Conservation (phyloP, 2,329 filamentous ascomycete species). For the Colletotrichum orchidophilum region DNA sequence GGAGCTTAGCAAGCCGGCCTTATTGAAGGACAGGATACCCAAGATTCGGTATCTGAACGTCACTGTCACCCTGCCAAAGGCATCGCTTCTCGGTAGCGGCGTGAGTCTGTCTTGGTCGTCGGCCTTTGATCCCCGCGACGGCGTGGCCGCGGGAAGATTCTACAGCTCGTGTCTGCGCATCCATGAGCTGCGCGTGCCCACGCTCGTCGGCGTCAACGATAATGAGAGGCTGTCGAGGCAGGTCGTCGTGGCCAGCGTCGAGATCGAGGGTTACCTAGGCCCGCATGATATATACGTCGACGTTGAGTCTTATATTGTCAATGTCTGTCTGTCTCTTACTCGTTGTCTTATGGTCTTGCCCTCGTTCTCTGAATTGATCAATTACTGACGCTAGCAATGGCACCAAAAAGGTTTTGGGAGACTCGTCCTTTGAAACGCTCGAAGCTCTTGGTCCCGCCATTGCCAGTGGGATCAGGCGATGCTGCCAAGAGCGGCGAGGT, state of each 20-base stretch:
- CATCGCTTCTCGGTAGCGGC: constrained; percentile 70
- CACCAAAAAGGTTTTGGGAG: constrained; percentile 57
- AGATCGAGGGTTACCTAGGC: constrained; percentile 62
- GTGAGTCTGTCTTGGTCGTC: constrained; percentile 53
- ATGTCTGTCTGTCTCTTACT: constrained; percentile 49
- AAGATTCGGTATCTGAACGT: constrained; percentile 59
- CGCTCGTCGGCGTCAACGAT: constrained; percentile 76
- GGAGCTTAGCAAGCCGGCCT: neutral
- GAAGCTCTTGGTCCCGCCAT: constrained; percentile 66
- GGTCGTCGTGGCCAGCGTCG: constrained; percentile 70
- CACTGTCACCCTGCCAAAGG: constrained; percentile 71
- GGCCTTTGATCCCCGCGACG: constrained; percentile 32
- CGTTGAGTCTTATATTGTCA: constrained; percentile 68
- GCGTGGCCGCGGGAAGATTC: neutral
- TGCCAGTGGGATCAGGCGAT: constrained; percentile 55
- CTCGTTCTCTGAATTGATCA: neutral
- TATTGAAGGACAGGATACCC: constrained; percentile 37
- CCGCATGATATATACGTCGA: constrained; percentile 60
- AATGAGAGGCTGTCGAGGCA: constrained; percentile 76
- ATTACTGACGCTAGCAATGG: constrained; percentile 1
- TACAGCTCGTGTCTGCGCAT: constrained; percentile 55
- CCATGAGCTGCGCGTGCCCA: constrained; percentile 69
- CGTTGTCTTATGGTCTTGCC: neutral
- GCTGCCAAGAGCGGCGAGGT: constrained; percentile 45
- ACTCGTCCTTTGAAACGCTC: constrained; percentile 69